Evolutionary conservation across 1,284 basidiomycete species (phyloP).

Genomic region (Neotropicomus parvogracilis): DNA sequence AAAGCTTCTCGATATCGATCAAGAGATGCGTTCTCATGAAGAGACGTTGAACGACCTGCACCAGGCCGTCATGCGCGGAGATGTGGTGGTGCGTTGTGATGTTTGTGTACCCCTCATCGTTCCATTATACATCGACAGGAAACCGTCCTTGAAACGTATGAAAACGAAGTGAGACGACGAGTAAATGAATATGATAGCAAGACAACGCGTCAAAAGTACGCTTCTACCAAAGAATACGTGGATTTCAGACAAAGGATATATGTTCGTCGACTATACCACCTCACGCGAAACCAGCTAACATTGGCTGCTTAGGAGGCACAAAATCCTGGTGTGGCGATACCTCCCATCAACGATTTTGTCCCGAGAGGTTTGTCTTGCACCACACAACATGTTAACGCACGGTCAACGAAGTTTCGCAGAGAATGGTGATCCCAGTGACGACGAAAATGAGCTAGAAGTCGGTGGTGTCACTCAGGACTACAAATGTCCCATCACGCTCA

Average conservation of each 20-base stretch:
- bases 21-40: conserved; percentile 55
- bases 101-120: background rate
- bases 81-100: conserved; percentile 50
- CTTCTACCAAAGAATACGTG: conserved; percentile 56
- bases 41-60: conserved; percentile 52
- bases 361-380: conserved; percentile 49
- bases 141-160: conserved; percentile 46
- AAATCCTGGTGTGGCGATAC: conserved; percentile 65
- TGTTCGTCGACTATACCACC: conserved; percentile 42
- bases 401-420: conserved; percentile 40
- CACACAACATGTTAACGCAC: background rate
- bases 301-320: conserved; percentile 54
- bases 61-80: conserved; percentile 50
- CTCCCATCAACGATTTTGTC: conserved; percentile 72
- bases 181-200: conserved; percentile 50
- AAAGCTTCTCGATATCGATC: conserved; percentile 60
- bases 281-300: conserved; percentile 6
- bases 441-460: conserved; percentile 76
- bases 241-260: conserved; percentile 66
- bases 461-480: conserved; percentile 80
- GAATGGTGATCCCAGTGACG: conserved; percentile 71
- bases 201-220: conserved; percentile 74
- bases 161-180: conserved; percentile 39
- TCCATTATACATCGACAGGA: conserved; percentile 36
- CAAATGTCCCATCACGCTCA: conserved; percentile 75